These are phyloP conservation scores for Ceratobasidium papillatum DNA, from an alignment of 1,284 basidiomycete species.

Conservation along the genomic window DNA sequence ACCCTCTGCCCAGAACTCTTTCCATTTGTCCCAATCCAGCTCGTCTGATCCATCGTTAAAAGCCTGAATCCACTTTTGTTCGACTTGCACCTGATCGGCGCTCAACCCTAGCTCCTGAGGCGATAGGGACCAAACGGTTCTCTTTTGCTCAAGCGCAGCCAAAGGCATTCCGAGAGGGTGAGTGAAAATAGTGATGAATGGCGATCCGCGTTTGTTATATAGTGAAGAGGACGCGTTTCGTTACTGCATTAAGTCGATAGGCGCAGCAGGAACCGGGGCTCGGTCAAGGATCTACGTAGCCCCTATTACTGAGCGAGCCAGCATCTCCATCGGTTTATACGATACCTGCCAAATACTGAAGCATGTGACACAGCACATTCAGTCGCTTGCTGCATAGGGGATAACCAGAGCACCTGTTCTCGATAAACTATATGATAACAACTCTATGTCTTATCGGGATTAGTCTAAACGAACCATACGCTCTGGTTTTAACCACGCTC, in stretches of 20 bases:
- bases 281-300: background rate
- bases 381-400: background rate
- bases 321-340: background rate
- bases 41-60: constrained; percentile 3
- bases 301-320: background rate
- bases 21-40: background rate
- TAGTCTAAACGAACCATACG: background rate
- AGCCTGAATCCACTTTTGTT: constrained; percentile 15
- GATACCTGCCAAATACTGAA: background rate
- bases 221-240: background rate
- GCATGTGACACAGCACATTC: background rate
- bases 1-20: constrained; percentile 10
- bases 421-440: background rate
- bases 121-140: background rate
- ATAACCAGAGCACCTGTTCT: background rate
- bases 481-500: background rate
- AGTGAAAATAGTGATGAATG: background rate
- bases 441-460: background rate
- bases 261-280: background rate
- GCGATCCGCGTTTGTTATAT: background rate
- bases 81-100: background rate
- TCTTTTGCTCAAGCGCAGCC: background rate
- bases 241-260: background rate
- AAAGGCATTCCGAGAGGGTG: background rate
- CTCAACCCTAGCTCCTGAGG: constrained; percentile 1